Percentiles rank a stretch among this genome's conserved stretches.
Conservation (phyloP, 1,139 yeast genomes). For the Nadsonia starkeyi-henricii region DNA sequence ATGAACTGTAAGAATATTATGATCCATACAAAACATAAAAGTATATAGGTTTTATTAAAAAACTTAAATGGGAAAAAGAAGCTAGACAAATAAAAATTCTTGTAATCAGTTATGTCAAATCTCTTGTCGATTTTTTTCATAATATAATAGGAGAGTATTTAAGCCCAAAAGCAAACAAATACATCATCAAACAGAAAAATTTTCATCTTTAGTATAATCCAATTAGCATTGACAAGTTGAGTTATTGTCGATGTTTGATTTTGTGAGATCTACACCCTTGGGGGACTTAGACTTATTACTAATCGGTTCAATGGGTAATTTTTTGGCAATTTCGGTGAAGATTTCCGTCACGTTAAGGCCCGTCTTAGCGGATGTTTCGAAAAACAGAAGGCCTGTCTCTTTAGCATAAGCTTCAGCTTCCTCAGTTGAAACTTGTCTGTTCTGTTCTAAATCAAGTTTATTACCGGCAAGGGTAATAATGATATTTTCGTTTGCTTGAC, state of each 20-base stretch:
- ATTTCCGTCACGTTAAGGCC: constrained; percentile 71
- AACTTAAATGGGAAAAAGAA: no score
- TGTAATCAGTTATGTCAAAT: no score
- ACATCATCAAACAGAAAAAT: no score
- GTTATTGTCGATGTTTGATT: constrained; percentile 11
- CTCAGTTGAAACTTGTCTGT: constrained; percentile 40
- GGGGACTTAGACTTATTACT: constrained; percentile 19
- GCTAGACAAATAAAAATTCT: no score
- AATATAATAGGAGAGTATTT: no score
- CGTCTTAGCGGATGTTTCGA: constrained; percentile 90
- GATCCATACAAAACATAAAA: no score
- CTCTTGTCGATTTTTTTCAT: no score
- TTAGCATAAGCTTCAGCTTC: constrained; percentile 46
- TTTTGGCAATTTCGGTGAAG: constrained; percentile 62
- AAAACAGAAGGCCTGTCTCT: constrained; percentile 69
- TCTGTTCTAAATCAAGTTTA: constrained; percentile 48
- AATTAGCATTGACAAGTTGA: background rate
- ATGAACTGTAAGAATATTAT: no score
- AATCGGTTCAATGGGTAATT: constrained; percentile 25
- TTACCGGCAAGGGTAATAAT: constrained; percentile 79
- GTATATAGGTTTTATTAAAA: no score
- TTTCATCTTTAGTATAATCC: background rate
- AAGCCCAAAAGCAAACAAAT: no score
- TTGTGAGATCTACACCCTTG: constrained; percentile 22
- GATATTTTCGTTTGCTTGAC: constrained; percentile 73